Conservation (phyloP, 495 filamentous ascomycete species). For the Chaetomium tenue region DNA sequence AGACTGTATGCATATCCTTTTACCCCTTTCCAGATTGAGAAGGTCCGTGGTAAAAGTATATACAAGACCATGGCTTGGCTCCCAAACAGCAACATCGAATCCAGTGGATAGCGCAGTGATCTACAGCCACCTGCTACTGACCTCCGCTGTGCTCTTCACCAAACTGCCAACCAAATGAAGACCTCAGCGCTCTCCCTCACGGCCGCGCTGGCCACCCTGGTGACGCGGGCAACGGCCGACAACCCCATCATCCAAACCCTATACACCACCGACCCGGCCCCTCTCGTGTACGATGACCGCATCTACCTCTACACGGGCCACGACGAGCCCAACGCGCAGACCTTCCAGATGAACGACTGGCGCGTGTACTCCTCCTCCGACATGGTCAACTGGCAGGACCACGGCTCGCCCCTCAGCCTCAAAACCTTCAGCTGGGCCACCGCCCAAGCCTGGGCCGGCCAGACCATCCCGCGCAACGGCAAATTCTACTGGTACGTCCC, state of each 20-base stretch:
- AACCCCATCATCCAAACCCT: background rate
- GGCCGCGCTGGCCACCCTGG: background rate
- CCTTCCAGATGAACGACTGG: background rate
- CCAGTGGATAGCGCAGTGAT: too few species aligned
- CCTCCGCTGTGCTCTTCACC: too few species aligned
- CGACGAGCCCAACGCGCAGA: background rate
- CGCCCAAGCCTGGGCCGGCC: background rate
- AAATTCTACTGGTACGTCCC: slow-evolving; percentile 6
- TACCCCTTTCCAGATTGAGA: too few species aligned
- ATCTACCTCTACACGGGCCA: background rate
- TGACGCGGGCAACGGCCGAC: background rate
- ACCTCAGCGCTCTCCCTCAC: background rate
- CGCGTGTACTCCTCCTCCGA: background rate
- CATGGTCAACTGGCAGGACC: slow-evolving; percentile 3
- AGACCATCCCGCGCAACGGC: background rate
- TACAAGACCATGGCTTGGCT: too few species aligned
- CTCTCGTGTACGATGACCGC: background rate
- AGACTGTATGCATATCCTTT: too few species aligned
- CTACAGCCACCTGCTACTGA: too few species aligned
- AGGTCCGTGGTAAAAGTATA: too few species aligned
- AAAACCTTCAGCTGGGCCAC: background rate
- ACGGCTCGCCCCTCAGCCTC: slow-evolving; percentile 1
- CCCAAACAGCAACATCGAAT: too few species aligned
- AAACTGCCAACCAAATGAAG: background rate
- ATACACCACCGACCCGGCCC: background rate